phyloP scores from a whole-genome alignment of 805 yeast genomes.

The Metschnikowia kofuensis region DNA sequence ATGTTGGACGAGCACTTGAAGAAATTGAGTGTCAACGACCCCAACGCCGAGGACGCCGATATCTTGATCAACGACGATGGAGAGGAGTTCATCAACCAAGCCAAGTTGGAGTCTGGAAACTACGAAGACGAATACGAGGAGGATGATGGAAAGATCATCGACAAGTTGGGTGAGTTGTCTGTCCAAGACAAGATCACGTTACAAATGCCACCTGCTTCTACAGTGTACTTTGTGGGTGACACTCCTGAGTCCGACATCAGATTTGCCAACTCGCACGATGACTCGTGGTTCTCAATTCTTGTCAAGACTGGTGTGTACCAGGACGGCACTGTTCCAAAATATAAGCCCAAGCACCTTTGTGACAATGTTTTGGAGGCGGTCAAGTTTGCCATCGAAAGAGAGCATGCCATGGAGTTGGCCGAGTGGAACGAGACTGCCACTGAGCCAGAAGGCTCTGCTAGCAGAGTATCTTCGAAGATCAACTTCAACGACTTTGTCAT shows the following conservation, averaged over 20 bases:
- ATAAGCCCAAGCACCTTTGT: constrained; percentile 71
- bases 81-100: constrained; percentile 43
- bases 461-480: constrained; percentile 27
- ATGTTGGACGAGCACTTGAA: constrained; percentile 72
- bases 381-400: constrained; percentile 77
- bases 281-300: constrained; percentile 79
- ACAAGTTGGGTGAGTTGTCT: constrained; percentile 21
- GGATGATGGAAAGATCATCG: constrained; percentile 27
- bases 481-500: constrained; percentile 45
- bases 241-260: constrained; percentile 87
- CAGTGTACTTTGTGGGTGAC: constrained; percentile 87
- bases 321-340: constrained; percentile 75
- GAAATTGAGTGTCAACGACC: constrained; percentile 43
- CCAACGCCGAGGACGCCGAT: constrained; percentile 41
- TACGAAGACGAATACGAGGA: constrained; percentile 30
- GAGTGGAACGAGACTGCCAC: constrained; percentile 65
- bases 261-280: constrained; percentile 83
- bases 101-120: constrained; percentile 36
- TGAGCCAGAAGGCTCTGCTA: constrained; percentile 26
- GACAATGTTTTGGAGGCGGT: constrained; percentile 80
- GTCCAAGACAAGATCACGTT: constrained; percentile 40
- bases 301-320: constrained; percentile 87
- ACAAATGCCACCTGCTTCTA: constrained; percentile 77
- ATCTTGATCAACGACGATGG: constrained; percentile 43
- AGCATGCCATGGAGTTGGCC: constrained; percentile 64